Conservation (phyloP, 257 asterid genomes). For the Salvia hispanica region DNA sequence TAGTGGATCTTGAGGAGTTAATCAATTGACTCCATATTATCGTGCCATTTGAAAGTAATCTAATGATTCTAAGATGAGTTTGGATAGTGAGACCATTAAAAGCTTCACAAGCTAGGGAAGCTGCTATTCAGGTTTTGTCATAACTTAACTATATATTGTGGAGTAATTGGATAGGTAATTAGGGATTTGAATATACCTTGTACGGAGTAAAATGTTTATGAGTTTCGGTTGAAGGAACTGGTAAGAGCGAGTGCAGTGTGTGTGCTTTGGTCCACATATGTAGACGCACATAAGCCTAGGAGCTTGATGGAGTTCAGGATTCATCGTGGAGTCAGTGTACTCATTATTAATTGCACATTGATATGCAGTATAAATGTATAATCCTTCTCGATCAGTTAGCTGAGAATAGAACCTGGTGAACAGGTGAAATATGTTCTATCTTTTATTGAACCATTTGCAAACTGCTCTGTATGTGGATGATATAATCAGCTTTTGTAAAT, state of each 20-base stretch:
- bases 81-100: background rate
- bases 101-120: background rate
- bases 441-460: background rate
- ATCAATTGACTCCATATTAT: background rate
- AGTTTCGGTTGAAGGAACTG: background rate
- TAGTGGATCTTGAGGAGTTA: background rate
- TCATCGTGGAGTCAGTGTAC: background rate
- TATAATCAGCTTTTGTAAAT: too few species aligned
- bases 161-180: background rate
- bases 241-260: background rate
- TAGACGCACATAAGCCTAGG: background rate
- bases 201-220: background rate
- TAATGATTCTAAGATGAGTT: background rate
- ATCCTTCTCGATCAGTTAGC: background rate
- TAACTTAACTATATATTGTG: background rate
- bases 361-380: background rate
- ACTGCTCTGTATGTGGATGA: too few species aligned
- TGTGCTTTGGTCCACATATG: background rate
- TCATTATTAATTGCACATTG: background rate
- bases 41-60: background rate
- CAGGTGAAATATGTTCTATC: background rate
- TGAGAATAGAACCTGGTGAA: background rate
- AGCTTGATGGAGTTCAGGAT: background rate
- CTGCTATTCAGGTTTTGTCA: background rate
- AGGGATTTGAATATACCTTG: background rate